Evolutionary conservation across 495 filamentous ascomycete species (phyloP), one percentile per base, ranked within the genome.

Genomic region (Xanthoparmelia taractica): DNA sequence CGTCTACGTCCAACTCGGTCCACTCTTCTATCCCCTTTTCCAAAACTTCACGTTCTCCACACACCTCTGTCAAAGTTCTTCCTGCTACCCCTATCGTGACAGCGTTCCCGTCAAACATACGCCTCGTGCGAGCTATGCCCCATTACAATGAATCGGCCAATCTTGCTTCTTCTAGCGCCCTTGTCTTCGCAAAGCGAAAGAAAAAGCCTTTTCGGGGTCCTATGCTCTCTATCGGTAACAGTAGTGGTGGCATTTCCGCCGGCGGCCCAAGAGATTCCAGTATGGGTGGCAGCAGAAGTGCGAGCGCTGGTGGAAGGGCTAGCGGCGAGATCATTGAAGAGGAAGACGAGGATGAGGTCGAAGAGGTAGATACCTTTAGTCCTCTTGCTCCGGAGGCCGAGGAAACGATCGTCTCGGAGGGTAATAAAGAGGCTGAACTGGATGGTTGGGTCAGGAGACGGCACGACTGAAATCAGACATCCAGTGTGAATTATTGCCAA

Each of bases 181-280:
- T 97, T 29, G 78, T 96, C 17, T 97, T 96, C 73, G 92, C 94
- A 8, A 93, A 92, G 69, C 79, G 94, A 60, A 97, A 97, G 74
- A 82, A 87, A 64, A 91, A 86, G 47, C 74, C 92, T 2, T 96
- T 97, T 74, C 94, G 95, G 71, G 95, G 94, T 0, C 94, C 95
- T 11, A 84, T 85, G 78, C 68, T 88, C 13, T 80, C 81, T 40
- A 82, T 85, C 7, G 75, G 74, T 37, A 79, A 75, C 1, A 66
- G 72, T 29, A 65, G 64, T 45, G 59, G 69, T 59, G 57, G 63
- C 55, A 58, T 48, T 62, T 55, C 58, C 2, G 45, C 37, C 45
- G 64, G 38, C 31, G 59, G 64, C 45, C 74, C 25, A 68, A 64
- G 59, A 74, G 66, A 69, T 75, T 63, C 64, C 70, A 69, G 63